Percentiles rank a stretch among this genome's conserved stretches.
phyloP scores from a whole-genome alignment of 345 rosid species.

The Dipteronia dyeriana region DNA sequence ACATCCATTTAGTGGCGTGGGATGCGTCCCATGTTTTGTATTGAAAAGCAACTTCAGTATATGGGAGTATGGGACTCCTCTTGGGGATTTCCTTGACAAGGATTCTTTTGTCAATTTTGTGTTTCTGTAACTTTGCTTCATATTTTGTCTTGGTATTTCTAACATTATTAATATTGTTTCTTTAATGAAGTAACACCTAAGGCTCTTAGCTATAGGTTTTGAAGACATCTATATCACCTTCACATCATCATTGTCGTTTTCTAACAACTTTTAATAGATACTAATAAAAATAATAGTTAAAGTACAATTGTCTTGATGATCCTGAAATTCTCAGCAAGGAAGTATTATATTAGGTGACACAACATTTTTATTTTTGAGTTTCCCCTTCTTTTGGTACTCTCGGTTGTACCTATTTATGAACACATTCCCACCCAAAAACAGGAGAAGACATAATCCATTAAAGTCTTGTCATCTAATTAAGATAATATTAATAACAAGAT shows the following conservation, averaged over 20 bases:
- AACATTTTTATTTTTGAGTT: not conserved
- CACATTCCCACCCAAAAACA: not conserved
- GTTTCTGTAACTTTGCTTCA: not conserved
- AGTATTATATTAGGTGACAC: not conserved
- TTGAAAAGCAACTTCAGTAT: too few species aligned
- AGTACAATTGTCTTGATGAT: not conserved
- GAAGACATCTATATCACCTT: not conserved
- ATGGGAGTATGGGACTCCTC: too few species aligned
- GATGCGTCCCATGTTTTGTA: too few species aligned
- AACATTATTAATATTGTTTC: too few species aligned
- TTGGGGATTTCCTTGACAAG: not conserved
- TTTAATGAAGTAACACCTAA: not conserved
- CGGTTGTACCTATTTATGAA: not conserved
- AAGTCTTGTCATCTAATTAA: too few species aligned
- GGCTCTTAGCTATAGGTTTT: not conserved
- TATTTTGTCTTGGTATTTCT: not conserved
- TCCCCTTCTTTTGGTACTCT: not conserved
- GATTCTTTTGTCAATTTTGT: not conserved
- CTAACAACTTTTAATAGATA: not conserved
- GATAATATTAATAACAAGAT: not conserved
- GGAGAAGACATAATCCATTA: not conserved
- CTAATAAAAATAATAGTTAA: not conserved
- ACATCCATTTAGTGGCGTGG: not conserved
- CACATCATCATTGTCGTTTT: not conserved
- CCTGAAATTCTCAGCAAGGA: slow-evolving; percentile 1